Base-by-base conservation (phyloP, 2,329 filamentous ascomycete genomes). In the Alternaria infectoria region DNA sequence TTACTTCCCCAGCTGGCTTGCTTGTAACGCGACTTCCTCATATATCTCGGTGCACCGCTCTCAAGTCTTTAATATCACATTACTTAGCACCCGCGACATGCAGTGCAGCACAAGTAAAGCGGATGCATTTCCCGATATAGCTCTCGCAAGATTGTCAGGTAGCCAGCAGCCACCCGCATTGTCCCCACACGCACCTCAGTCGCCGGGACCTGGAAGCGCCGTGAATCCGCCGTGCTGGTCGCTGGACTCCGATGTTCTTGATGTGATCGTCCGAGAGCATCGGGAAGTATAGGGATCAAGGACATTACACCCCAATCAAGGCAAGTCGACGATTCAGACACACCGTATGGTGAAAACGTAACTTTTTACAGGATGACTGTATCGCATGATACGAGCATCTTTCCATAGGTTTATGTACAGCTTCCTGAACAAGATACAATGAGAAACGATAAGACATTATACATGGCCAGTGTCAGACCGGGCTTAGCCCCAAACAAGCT, bases 401-500 rank as follows among this genome's bases (percentile, higher is more conserved):
- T 32, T 52, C 19, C 49, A 52, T 12, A n/a, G 13, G 19, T 32
- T 19, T 36, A 36, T 52, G 19, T 36, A 40, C 49, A 7, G 30
- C 17, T 19, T 9, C 19, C 28, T 32, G 9, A 25, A 52, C 23
- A 36, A 17, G 23, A 21, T 52, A 25, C 49, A 52, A 21, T 23
- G 49, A 52, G 21, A 19, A 40, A 23, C 19, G 8, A 40, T 19
- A 40, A n/a, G 30, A 36, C 30, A 40, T 40, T 40, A 40, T 40
- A 17, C n/a, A 40, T 13, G 30, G 23, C 30, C 49, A 21, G 13
- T 11, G 2, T n/a, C 9, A 12, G 21, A 15, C 30, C 21, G 13
- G 23, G 19, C 49, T 40, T 60, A 60, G 15, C 86, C 85, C 96
- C 96, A 98, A 12, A 99, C 93, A 77, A 98, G 81, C 84, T 93